phyloP scores from a whole-genome alignment of 352 stramenopile genomes.

The Pseudoperonospora humuli region DNA sequence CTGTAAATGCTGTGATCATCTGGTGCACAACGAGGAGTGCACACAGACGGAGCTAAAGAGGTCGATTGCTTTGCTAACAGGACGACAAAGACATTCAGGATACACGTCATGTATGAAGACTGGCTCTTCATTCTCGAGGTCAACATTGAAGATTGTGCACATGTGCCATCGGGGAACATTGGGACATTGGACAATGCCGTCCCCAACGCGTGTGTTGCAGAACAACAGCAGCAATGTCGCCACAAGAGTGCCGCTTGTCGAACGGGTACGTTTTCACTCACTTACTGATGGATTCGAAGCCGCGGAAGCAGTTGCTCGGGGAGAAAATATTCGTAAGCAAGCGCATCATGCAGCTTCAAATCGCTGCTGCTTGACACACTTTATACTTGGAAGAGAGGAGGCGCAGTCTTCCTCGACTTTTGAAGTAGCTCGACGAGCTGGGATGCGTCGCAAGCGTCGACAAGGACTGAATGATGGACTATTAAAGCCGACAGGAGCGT shows the following conservation, averaged over 20 bases:
- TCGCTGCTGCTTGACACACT: slow-evolving; percentile 27
- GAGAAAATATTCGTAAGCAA: not conserved
- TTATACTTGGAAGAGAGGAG: slow-evolving; percentile 38
- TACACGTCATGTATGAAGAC: slow-evolving; percentile 43
- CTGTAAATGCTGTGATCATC: slow-evolving; percentile 40
- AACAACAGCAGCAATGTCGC: slow-evolving; percentile 1
- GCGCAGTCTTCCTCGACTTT: slow-evolving; percentile 27
- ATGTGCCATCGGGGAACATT: slow-evolving; percentile 48
- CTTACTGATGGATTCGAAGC: slow-evolving; percentile 28
- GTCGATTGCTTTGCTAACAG: slow-evolving; percentile 3
- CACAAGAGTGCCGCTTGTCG: slow-evolving; percentile 4
- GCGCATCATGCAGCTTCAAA: not conserved
- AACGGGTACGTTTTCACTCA: slow-evolving; percentile 16
- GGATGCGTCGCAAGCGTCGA: slow-evolving; percentile 20
- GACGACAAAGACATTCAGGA: slow-evolving; percentile 17
- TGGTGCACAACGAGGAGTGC: slow-evolving; percentile 9
- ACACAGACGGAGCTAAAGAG: not conserved
- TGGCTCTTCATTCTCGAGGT: not conserved
- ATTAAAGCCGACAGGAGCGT: slow-evolving; percentile 2
- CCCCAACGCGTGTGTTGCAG: too few species aligned
- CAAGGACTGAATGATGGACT: slow-evolving; percentile 12
- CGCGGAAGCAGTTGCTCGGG: slow-evolving; percentile 2
- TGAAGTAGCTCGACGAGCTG: slow-evolving; percentile 19
- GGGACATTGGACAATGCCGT: slow-evolving; percentile 48
- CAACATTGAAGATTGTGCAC: slow-evolving; percentile 36